Evolutionary conservation across 2,329 filamentous ascomycete genomes (phyloP).

Genomic region (Rhynchosporium graminicola): DNA sequence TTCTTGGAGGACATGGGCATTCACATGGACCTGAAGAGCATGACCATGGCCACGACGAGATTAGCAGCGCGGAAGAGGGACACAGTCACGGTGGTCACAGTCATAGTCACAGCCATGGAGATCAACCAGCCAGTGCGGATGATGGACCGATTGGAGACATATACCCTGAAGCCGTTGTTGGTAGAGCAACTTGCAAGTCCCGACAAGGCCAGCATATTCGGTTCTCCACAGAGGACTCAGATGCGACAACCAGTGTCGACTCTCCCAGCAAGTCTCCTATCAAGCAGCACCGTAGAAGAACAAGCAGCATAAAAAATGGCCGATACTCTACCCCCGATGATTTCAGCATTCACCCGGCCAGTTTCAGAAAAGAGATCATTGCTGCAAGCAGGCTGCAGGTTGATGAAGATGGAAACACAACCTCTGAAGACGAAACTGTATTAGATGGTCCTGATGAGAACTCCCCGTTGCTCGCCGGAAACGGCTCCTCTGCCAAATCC

Average conservation of each 20-base stretch:
- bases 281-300: constrained; percentile 35
- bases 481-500: constrained; percentile 25
- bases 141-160: constrained; percentile 61
- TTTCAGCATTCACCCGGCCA: constrained; percentile 82
- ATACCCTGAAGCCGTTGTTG: constrained; percentile 62
- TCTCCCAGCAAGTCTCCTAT: constrained; percentile 28
- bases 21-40: constrained; percentile 64
- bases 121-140: constrained; percentile 40
- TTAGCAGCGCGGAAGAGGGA: constrained; percentile 38
- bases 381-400: constrained; percentile 69
- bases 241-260: constrained; percentile 31
- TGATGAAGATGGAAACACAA: constrained; percentile 55
- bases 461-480: constrained; percentile 31
- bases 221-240: constrained; percentile 36
- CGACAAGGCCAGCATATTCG: constrained; percentile 36
- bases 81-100: constrained; percentile 43
- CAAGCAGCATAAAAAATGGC: constrained; percentile 45
- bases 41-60: constrained; percentile 40
- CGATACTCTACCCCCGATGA: constrained; percentile 68
- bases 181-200: constrained; percentile 44
- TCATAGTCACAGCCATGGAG: constrained; percentile 56
- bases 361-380: constrained; percentile 90
- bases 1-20: constrained; percentile 93
- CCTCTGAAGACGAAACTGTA: constrained; percentile 41
- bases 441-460: constrained; percentile 42